Percentiles rank a stretch among this genome's conserved stretches.
These are phyloP conservation scores for Phytophthora foliorum DNA, from an alignment of 352 stramenopile genomes.

Conservation along the genomic window DNA sequence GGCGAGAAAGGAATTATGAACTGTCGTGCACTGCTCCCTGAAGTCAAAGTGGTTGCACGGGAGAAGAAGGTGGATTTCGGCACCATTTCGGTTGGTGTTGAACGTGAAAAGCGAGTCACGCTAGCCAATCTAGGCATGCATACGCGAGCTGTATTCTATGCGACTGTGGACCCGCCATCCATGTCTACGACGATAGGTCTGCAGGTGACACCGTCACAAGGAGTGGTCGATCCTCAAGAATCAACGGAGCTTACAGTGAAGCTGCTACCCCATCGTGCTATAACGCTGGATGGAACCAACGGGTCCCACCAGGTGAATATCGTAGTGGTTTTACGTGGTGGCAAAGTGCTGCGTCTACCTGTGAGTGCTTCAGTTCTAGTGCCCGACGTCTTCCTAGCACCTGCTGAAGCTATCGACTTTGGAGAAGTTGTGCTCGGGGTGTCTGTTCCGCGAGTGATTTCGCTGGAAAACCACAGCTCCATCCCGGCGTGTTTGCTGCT, in stretches of 20 bases:
- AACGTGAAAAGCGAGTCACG: conserved; percentile 64
- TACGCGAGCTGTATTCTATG: conserved; percentile 59
- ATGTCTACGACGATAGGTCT: conserved; percentile 51
- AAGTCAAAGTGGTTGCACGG: conserved; percentile 62
- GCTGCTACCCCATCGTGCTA: conserved; percentile 60
- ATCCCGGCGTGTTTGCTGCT: conserved; percentile 87
- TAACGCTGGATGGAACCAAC: conserved; percentile 57
- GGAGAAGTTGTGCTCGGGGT: conserved; percentile 86
- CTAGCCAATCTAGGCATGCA: conserved; percentile 47
- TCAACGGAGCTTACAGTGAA: conserved; percentile 62
- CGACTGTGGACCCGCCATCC: conserved; percentile 60
- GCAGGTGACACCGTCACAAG: conserved; percentile 49
- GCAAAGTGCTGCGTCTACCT: conserved; percentile 72
- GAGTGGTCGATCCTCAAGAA: conserved; percentile 60
- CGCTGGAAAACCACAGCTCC: conserved; percentile 80
- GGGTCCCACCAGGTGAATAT: conserved; percentile 53
- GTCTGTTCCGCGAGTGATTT: conserved; percentile 64
- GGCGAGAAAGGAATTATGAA: conserved; percentile 54
- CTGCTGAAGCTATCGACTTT: conserved; percentile 65
- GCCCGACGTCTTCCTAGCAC: conserved; percentile 78
- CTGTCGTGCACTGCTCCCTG: conserved; percentile 62
- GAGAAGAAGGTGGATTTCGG: conserved; percentile 90
- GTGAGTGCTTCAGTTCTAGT: conserved; percentile 76
- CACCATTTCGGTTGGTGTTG: conserved; percentile 81
- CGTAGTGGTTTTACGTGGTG: conserved; percentile 63